phyloP scores from a whole-genome alignment of 1,284 basidiomycete genomes.

The Rhodotorula sp. region DNA sequence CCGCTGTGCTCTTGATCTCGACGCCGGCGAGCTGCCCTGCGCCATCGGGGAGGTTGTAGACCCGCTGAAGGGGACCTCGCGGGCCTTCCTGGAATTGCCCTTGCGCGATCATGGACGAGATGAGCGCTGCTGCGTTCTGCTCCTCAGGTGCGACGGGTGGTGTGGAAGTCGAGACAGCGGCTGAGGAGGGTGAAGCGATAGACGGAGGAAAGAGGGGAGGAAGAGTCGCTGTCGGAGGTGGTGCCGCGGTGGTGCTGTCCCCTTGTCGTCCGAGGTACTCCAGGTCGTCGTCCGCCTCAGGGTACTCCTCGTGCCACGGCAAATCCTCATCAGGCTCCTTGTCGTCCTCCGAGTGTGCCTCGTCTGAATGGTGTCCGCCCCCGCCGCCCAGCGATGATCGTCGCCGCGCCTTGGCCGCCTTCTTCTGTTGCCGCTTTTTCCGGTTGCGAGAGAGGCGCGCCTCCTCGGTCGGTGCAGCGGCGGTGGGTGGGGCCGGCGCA shows the following conservation, averaged over 20 bases:
- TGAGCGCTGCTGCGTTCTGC: not conserved
- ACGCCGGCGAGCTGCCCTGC: constrained; percentile 6
- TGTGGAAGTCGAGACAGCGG: not conserved
- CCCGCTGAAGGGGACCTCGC: not conserved
- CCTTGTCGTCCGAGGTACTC: constrained; percentile 3
- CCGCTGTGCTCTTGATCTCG: not conserved
- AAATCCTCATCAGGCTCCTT: not conserved
- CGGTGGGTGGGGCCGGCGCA: not conserved
- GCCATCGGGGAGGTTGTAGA: constrained; percentile 4
- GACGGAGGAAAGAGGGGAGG: not conserved
- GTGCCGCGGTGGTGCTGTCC: not conserved
- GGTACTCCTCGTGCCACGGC: not conserved
- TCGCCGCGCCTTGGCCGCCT: not conserved
- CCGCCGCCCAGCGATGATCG: not conserved
- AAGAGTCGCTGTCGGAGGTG: too few relatives aligned
- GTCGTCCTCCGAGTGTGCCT: not conserved
- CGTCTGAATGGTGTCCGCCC: not conserved
- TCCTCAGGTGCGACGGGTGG: not conserved
- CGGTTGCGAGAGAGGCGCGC: not conserved
- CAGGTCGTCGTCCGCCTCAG: constrained; percentile 12
- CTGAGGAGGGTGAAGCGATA: not conserved
- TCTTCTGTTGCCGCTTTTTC: constrained; percentile 12
- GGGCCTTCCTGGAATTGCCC: constrained; percentile 4
- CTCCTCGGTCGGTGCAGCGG: not conserved
- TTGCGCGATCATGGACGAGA: constrained; percentile 1